Evolutionary conservation across 495 filamentous ascomycete genomes (phyloP).

Genomic region (Penicillium fimorum): DNA sequence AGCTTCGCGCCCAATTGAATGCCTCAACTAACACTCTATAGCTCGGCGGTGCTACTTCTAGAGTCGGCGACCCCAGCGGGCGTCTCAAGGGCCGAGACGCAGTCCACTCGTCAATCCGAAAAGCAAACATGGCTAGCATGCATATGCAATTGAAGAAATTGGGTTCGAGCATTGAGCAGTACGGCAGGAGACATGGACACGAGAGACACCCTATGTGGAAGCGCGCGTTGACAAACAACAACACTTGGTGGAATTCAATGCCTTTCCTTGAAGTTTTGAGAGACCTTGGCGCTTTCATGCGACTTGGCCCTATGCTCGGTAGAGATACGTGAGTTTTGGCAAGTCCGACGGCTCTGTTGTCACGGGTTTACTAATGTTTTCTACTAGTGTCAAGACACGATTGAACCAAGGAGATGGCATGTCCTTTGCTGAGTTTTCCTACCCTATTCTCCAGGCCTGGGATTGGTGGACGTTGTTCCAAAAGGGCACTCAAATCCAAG

Average conservation of each 20-base stretch:
- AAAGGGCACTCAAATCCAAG: constrained; percentile 71
- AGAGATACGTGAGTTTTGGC: constrained; percentile 74
- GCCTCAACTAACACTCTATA: constrained; percentile 27
- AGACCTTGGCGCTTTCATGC: constrained; percentile 65
- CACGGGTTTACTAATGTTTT: constrained; percentile 19
- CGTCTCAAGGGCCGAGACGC: constrained; percentile 64
- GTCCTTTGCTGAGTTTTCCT: constrained; percentile 90
- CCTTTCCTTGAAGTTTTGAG: constrained; percentile 70
- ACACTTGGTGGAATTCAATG: constrained; percentile 69
- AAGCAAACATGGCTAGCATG: constrained; percentile 71
- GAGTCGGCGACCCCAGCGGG: constrained; percentile 85
- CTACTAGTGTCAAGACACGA: constrained; percentile 71
- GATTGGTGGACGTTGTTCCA: constrained; percentile 87
- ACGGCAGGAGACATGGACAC: constrained; percentile 62
- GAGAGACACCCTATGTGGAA: constrained; percentile 58
- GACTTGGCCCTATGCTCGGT: constrained; percentile 82
- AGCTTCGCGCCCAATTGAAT: neutral
- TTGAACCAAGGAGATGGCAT: constrained; percentile 82
- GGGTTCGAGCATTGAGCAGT: constrained; percentile 65
- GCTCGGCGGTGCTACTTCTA: constrained; percentile 82
- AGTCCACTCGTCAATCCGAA: constrained; percentile 52
- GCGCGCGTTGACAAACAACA: constrained; percentile 72
- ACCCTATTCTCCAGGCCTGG: constrained; percentile 93
- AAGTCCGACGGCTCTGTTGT: neutral
- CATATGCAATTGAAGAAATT: constrained; percentile 77